Base-by-base conservation (phyloP, 2,329 filamentous ascomycete genomes). In the Aureobasidium melanogenum region DNA sequence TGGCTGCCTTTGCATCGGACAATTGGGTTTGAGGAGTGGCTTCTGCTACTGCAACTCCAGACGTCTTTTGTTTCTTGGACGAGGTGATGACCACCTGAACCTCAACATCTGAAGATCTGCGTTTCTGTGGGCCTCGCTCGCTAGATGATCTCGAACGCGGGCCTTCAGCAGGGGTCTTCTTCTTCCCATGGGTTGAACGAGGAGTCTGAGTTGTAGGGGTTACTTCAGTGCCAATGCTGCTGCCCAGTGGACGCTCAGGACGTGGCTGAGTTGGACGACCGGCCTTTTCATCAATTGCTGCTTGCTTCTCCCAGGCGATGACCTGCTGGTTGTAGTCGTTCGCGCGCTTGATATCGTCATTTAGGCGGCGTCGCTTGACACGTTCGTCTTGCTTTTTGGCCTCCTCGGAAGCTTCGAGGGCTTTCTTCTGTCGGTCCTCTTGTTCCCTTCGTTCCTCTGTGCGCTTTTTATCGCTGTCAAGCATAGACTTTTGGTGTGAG, bases 201-300 rank as follows among this genome's bases (percentile, higher is more conserved):
- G 41, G 22, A 6, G 54, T 47, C 9, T 9, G 30, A 38, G 19
- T 30, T n/a, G 55, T 47, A 12, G 32, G 17, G 8, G 26, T 19
- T 3, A 62, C 17, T 17, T 62, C 60, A 9, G 60, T 62, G 3
- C 60, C 60, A 26, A 62, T 62, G 17, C 26, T 32, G 43, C 60
- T 62, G 2, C 60, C 60, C 5, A 50, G n/a, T 12, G 60, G 60
- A 26, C 32, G 60, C 1, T n/a, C 14, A 1, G 60, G 60, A 17
- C 39, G 43, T 24, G 60, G 26, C 28, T 44, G 43, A 10, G 44
- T 14, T 24, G 32, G 34, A n/a, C 46, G 51, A 6, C 60, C 52
- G 7, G 60, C 32, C 6, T 44, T 9, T 36, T 28, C 24, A n/a
- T 62, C 52, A 17, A 55, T 14, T 22, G 12, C 48, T 26, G 48